Evolutionary conservation across 345 rosid species (phyloP), one percentile per base, ranked within the genome.

Genomic region (Balakata baccata): DNA sequence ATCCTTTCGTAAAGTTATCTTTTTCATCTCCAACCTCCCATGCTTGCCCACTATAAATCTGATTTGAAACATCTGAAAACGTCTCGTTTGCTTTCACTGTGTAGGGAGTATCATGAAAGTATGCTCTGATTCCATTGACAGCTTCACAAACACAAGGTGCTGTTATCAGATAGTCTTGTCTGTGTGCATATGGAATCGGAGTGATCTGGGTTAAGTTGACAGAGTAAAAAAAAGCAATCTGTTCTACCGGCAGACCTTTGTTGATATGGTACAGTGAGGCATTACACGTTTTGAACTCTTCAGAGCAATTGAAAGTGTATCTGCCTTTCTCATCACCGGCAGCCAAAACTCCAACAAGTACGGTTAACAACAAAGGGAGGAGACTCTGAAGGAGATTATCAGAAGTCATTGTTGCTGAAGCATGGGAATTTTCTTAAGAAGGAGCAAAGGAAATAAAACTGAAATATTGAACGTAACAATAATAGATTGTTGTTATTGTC

Each of bases 71-170:
- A 6, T 69, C 13, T 13, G 10, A 10, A 47, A 89, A 89, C 1
- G 70, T 70, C 66, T 86, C 87, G 0, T 58, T 29, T 6, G 2
- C 17, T 18, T 81, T 29, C 66, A 84, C 90, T 0, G 0, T 13
- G 69, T 89, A 85, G 50, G 63, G 50, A 6, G 76, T 63, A 23
- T 73, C 70, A 17, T 89, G 85, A 84, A 89, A 86, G 83, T 84
- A 89, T 7, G 74, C 89, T 3, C 1, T 50, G 17, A 78, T 83
- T 62, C 78, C 80, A 39, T 60, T 77, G 7, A 77, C 46, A 0
- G 71, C 67, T 56, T 70, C n/a, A 81, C 91, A 86, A 6, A 83
- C 77, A 70, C 94, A 89, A 3, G 87, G 83, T 22, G 86, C 87
- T 4, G 58, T 77, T 59, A 89, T 70, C 22, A 86, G 81, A 78